Conservation (phyloP, 371 early-diverging fungal species). For the Mortierella polycephala region DNA sequence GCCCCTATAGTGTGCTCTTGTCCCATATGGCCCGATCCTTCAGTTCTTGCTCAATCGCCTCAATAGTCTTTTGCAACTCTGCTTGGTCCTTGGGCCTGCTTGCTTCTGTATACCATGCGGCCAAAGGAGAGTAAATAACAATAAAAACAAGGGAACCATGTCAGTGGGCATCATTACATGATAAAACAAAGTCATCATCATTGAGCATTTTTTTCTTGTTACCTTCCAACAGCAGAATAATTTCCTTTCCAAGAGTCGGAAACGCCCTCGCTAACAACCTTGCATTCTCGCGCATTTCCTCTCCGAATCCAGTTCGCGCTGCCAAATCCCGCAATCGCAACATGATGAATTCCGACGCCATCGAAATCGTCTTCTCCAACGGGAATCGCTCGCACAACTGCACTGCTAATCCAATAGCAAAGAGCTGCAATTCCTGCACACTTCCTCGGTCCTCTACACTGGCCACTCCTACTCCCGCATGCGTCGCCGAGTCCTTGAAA, state of each 20-base stretch:
- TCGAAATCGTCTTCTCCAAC: conserved; percentile 30
- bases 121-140: conserved; percentile 1
- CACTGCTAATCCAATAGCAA: conserved; percentile 40
- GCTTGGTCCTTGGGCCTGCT: neutral
- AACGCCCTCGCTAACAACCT: conserved; percentile 35
- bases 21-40: neutral
- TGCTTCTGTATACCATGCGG: conserved; percentile 4
- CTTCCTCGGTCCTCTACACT: conserved; percentile 3
- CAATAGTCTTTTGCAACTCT: neutral
- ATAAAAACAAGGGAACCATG: neutral
- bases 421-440: conserved; percentile 19
- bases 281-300: conserved; percentile 36
- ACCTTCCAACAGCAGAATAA: conserved; percentile 32
- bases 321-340: conserved; percentile 19
- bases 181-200: neutral
- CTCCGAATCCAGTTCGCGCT: conserved; percentile 19
- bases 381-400: conserved; percentile 44
- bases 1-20: neutral
- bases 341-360: conserved; percentile 34
- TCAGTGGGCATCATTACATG: neutral
- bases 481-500: conserved; percentile 41
- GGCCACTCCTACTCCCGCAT: neutral
- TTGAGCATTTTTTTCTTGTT: neutral
- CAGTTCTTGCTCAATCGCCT: neutral
- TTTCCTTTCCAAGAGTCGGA: conserved; percentile 21